Evolutionary conservation across 495 filamentous ascomycete genomes (phyloP).

Genomic region (Corynascus novoguineensis): DNA sequence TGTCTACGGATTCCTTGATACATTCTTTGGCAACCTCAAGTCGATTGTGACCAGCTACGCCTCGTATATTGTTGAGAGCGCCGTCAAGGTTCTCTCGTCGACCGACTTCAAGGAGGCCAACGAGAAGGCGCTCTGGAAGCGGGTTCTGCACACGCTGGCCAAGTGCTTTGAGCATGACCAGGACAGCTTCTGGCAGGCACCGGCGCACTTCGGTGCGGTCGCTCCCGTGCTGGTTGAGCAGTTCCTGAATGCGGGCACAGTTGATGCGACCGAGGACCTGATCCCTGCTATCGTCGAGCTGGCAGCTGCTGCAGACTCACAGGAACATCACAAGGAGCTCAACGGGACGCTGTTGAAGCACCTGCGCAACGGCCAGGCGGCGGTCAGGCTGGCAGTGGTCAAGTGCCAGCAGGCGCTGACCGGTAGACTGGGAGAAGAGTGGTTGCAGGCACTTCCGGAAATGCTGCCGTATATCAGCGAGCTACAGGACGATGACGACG

Average conservation of each 20-base stretch:
- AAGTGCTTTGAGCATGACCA: conserved; percentile 75
- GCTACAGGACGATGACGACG: conserved; percentile 91
- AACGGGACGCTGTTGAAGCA: conserved; percentile 69
- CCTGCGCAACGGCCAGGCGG: conserved; percentile 62
- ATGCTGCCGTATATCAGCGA: conserved; percentile 94
- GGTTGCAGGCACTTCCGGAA: conserved; percentile 82
- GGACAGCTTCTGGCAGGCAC: conserved; percentile 83
- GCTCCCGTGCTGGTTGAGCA: conserved; percentile 62
- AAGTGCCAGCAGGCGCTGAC: conserved; percentile 74
- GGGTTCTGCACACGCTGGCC: conserved; percentile 60
- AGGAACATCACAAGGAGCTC: conserved; percentile 83
- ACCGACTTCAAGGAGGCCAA: conserved; percentile 45
- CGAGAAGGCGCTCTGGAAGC: conserved; percentile 54
- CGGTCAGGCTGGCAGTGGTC: conserved; percentile 69
- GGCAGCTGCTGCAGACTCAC: conserved; percentile 69
- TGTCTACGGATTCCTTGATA: conserved; percentile 71
- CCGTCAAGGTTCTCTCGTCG: conserved; percentile 55
- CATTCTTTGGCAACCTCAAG: conserved; percentile 80
- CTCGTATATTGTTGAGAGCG: conserved; percentile 72
- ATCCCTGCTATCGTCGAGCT: conserved; percentile 65
- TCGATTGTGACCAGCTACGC: conserved; percentile 90
- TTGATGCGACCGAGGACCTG: conserved; percentile 37
- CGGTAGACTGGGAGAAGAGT: conserved; percentile 77
- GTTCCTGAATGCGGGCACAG: conserved; percentile 48
- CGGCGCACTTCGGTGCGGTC: conserved; percentile 71